A percentile compares a stretch with the other conserved stretches of the same genome.
These are phyloP conservation scores for Leccinum uliginosum DNA, from an alignment of 768 basidiomycete genomes.

Conservation along the genomic window DNA sequence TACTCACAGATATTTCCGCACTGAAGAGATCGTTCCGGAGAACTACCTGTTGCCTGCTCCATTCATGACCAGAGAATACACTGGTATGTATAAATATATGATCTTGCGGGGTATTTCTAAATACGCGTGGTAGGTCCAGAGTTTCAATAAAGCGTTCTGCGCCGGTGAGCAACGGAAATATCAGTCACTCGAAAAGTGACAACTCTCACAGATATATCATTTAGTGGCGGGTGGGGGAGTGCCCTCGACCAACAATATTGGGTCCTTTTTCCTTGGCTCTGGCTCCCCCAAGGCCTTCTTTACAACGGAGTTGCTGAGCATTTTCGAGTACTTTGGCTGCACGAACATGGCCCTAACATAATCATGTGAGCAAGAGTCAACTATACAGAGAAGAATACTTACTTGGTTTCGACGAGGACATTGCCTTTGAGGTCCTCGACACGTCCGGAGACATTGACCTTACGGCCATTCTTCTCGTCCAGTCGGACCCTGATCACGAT, in stretches of 20 bases:
- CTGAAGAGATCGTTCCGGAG: not conserved
- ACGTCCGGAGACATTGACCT: slow-evolving; percentile 61
- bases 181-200: not conserved
- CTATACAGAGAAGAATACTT: slow-evolving; percentile 26
- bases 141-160: not conserved
- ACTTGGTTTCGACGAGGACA: slow-evolving; percentile 79
- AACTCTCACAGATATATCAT: slow-evolving; percentile 15
- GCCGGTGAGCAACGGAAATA: not conserved
- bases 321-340: slow-evolving; percentile 82
- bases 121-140: not conserved
- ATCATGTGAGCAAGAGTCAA: not conserved
- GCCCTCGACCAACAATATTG: slow-evolving; percentile 27
- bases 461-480: slow-evolving; percentile 69
- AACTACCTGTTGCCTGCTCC: not conserved
- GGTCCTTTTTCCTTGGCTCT: slow-evolving; percentile 19
- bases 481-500: slow-evolving; percentile 74
- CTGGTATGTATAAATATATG: not conserved
- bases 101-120: not conserved
- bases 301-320: slow-evolving; percentile 59
- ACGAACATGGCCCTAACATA: slow-evolving; percentile 68
- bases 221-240: slow-evolving; percentile 24
- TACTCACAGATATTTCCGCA: not conserved
- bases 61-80: not conserved
- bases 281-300: slow-evolving; percentile 66
- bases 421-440: slow-evolving; percentile 84